phyloP scores from a whole-genome alignment of 2,329 filamentous ascomycete species.

The Diatrype stigma region DNA sequence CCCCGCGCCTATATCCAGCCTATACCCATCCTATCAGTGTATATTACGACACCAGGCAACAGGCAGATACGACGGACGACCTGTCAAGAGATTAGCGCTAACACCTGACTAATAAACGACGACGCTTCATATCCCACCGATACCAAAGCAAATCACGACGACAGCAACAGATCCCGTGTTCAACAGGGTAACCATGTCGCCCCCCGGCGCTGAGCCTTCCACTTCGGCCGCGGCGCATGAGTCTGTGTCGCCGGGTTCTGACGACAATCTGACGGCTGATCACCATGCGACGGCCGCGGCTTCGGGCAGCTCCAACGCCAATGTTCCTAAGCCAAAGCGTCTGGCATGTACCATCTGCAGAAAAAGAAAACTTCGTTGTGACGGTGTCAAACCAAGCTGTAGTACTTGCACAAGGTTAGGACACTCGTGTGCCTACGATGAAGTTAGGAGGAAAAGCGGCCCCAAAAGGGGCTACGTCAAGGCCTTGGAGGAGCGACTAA shows the following conservation, averaged over 20 bases:
- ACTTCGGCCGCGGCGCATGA: not conserved
- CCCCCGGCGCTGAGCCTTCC: not conserved
- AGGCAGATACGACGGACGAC: too few species aligned
- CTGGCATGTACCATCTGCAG: constrained; percentile 93
- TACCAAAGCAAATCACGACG: too few species aligned
- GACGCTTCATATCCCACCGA: too few species aligned
- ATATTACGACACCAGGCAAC: too few species aligned
- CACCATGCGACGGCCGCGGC: constrained; percentile 30
- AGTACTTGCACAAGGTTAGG: constrained; percentile 83
- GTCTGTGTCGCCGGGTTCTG: not conserved
- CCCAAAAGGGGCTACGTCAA: constrained; percentile 95
- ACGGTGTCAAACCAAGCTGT: constrained; percentile 78
- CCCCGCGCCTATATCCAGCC: too few species aligned
- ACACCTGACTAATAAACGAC: too few species aligned
- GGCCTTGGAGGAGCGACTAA: constrained; percentile 84
- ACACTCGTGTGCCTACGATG: constrained; percentile 86
- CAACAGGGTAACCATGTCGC: not conserved
- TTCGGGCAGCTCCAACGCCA: constrained; percentile 46
- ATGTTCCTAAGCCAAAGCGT: constrained; percentile 77
- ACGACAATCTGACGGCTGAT: constrained; percentile 23
- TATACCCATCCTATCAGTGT: too few species aligned
- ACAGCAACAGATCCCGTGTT: too few species aligned
- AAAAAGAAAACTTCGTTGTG: constrained; percentile 87
- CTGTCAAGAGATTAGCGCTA: too few species aligned
- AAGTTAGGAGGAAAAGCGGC: constrained; percentile 89